A percentile compares a stretch with the other conserved stretches of the same genome.
Conservation (phyloP, 106 monocot species). For the Vanilla planifolia region DNA sequence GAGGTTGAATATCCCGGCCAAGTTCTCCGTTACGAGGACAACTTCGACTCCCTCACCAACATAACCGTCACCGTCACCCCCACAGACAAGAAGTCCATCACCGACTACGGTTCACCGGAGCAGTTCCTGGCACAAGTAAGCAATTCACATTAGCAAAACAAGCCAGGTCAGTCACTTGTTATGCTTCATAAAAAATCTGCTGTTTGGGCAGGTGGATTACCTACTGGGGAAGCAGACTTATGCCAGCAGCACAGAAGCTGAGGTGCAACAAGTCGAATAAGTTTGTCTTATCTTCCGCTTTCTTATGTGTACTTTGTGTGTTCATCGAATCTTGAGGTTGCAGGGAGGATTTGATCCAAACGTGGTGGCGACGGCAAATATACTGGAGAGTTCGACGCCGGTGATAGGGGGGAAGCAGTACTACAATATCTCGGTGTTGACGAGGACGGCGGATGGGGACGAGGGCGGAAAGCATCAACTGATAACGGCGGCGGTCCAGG, state of each 20-base stretch:
- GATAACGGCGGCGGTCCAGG: conserved; percentile 65
- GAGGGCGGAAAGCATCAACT: conserved; percentile 97
- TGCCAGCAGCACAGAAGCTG: conserved; percentile 68
- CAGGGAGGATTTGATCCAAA: conserved; percentile 86
- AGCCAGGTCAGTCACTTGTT: neutral
- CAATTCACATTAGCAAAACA: too few relatives aligned
- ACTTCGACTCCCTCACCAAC: conserved; percentile 78
- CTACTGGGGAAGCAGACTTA: conserved; percentile 82
- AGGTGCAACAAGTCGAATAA: conserved; percentile 32
- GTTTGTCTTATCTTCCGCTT: too few relatives aligned
- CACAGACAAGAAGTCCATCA: conserved; percentile 72
- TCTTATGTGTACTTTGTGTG: too few relatives aligned
- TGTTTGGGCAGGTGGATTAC: conserved; percentile 63
- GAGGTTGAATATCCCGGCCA: conserved; percentile 87
- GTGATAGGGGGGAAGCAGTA: conserved; percentile 57
- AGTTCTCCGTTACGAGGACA: conserved; percentile 90
- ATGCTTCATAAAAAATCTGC: neutral
- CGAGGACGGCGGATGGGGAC: conserved; percentile 95
- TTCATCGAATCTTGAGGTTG: neutral
- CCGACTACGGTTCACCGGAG: conserved; percentile 79
- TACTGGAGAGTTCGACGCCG: conserved; percentile 48
- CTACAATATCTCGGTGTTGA: conserved; percentile 69
- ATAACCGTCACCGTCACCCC: conserved; percentile 57
- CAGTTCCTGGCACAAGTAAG: conserved; percentile 70
- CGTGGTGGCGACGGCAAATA: conserved; percentile 81